These are phyloP conservation scores for Fusarium temperatum DNA, from an alignment of 2,329 filamentous ascomycete species.

Conservation along the genomic window DNA sequence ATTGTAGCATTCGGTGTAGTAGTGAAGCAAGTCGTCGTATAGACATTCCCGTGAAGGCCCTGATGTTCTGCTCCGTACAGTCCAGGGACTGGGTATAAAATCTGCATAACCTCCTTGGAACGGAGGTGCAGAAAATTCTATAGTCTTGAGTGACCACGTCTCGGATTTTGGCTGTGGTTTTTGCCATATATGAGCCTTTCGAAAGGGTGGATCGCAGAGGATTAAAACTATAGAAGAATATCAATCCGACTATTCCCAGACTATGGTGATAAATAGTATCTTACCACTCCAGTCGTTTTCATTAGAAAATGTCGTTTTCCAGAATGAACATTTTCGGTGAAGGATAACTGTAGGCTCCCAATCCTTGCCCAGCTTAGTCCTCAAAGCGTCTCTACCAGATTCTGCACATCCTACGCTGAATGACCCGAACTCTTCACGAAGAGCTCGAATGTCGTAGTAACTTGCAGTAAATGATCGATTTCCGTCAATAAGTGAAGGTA, in stretches of 20 bases:
- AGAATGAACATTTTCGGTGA: constrained; percentile 8
- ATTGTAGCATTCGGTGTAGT: not conserved
- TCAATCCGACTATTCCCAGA: not conserved
- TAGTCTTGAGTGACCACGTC: not conserved
- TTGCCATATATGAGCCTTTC: not conserved
- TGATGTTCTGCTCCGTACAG: not conserved
- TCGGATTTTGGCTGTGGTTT: not conserved
- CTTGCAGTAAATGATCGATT: not conserved
- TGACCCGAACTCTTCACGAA: not conserved
- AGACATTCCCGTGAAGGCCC: not conserved
- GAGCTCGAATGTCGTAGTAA: not conserved
- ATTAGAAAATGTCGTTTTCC: not conserved
- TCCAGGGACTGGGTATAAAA: not conserved
- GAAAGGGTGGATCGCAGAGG: not conserved
- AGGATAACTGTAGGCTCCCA: not conserved
- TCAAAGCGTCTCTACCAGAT: not conserved
- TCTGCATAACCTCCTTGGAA: constrained; percentile 6
- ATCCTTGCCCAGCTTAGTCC: not conserved
- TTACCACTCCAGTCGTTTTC: not conserved
- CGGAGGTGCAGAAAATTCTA: not conserved
- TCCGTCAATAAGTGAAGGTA: not conserved
- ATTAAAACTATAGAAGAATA: not conserved
- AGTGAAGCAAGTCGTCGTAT: not conserved
- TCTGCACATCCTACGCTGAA: not conserved
- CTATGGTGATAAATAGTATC: not conserved